Evolutionary conservation across 768 basidiomycete species (phyloP), one percentile per base, ranked within the genome.

Genomic region (Candolleomyces aberdarensis): DNA sequence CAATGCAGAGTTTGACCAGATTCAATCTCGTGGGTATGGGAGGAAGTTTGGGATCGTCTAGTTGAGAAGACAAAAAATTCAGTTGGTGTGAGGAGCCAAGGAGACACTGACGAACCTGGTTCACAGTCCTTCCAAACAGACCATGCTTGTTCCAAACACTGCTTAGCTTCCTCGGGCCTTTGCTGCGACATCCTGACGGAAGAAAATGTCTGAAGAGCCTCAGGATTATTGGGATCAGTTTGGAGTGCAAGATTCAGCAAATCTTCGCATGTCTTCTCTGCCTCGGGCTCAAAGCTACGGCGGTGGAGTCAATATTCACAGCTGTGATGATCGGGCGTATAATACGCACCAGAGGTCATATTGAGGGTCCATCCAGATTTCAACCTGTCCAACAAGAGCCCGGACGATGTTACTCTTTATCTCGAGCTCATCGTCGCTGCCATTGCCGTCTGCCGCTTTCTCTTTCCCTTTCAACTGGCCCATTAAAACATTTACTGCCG

Each of bases 331-430:
- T 36, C 48, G n/a, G 20, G 8, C 43, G 32, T 59, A 22, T 36
- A 60, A 3, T 17, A 20, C 85, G 55, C 67, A 89, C 94, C 94
- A 96, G 54, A 96, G 78, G 79, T 96, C 93, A 65, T 89, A 88
- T 1, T 83, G 81, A 32, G 90, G 90, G 67, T 95, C 91, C 94
- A 97, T 96, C 94, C 94, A 97, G 15, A 96, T 91, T 70, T 96
- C 95, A 26, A 96, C 89, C 82, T 95, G 94, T 8, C 89, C 90
- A 32, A 94, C 81, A 20, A 95, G 80, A 8, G 92, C 92, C 44
- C 89, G 80, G 11, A 94, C 87, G 59, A 89, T 86, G 68, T 85
- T 91, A 36, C 73, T 81, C 68, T 79, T 86, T 52, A 86, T 71
- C 65, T 91, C 88, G 3, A 77, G 70, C 60, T 89, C 86, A 63